Percentiles rank a stretch among this genome's conserved stretches.
Evolutionary conservation across 1,284 basidiomycete genomes (phyloP).

Genomic region (Pseudozyma hubeiensis): DNA sequence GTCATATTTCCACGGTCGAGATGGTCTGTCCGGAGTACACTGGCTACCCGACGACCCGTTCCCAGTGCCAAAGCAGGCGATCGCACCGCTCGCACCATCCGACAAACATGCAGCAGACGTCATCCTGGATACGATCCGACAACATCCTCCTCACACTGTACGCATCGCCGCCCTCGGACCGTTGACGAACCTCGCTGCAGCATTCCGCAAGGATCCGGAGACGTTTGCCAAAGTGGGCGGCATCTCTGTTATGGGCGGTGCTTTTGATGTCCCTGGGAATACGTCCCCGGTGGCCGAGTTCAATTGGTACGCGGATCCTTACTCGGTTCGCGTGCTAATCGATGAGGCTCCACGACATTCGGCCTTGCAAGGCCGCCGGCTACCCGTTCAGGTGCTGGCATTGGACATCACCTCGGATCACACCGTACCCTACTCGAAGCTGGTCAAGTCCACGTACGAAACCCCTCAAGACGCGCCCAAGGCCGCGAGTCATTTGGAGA

Average conservation of each 20-base stretch:
- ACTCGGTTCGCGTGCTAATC: conserved; percentile 74
- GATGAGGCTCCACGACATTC: conserved; percentile 47
- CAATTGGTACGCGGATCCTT: conserved; percentile 94
- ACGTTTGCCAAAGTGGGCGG: conserved; percentile 75
- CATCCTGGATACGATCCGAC: conserved; percentile 77
- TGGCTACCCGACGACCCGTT: conserved; percentile 58
- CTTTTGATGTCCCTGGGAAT: conserved; percentile 91
- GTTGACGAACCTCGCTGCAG: conserved; percentile 83
- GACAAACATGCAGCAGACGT: conserved; percentile 75
- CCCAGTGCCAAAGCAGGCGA: conserved; percentile 31
- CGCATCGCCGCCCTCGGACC: conserved; percentile 89
- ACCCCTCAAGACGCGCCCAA: conserved; percentile 17
- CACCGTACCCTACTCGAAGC: conserved; percentile 56
- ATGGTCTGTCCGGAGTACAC: conserved; percentile 61
- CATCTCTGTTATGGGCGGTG: conserved; percentile 94
- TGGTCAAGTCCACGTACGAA: conserved; percentile 50
- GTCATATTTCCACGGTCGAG: conserved; percentile 76
- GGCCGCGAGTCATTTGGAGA: conserved; percentile 32
- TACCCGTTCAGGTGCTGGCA: conserved; percentile 60
- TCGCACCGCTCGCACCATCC: conserved; percentile 69
- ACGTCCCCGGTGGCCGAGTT: conserved; percentile 76
- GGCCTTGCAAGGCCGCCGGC: conserved; percentile 16
- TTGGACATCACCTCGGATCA: conserved; percentile 61
- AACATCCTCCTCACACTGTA: conserved; percentile 76
- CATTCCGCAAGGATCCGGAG: conserved; percentile 75